phyloP scores from a whole-genome alignment of 169 alveolate species.

The Cryptosporidium viatorum region DNA sequence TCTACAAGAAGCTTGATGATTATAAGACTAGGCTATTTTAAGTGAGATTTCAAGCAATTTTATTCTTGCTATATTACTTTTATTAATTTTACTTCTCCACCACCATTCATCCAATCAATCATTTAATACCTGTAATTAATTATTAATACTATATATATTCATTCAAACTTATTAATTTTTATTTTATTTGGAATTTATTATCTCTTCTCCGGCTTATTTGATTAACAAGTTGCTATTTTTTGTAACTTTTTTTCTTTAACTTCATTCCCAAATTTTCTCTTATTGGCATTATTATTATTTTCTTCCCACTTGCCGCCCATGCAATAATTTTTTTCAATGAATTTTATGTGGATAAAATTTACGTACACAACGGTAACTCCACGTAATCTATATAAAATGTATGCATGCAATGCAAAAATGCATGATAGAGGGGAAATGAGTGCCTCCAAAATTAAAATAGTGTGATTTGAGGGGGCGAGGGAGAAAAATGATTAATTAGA shows the following conservation, averaged over 20 bases:
- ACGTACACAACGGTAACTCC: constrained; percentile 8
- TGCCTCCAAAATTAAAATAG: neutral
- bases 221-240: no score
- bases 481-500: neutral
- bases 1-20: constrained; percentile 93
- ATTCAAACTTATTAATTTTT: no score
- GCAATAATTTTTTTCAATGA: neutral
- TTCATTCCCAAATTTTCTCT: neutral
- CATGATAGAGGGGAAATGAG: neutral
- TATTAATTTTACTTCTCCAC: no score
- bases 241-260: neutral
- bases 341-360: neutral
- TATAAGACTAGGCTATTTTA: constrained; percentile 91
- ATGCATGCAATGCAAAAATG: neutral
- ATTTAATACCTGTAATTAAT: neutral
- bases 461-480: neutral
- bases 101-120: no score
- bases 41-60: constrained; percentile 8
- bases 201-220: neutral
- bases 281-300: neutral
- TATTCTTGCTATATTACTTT: neutral
- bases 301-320: neutral
- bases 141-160: no score
- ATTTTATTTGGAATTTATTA: no score
- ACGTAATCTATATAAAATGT: neutral